These are phyloP conservation scores for Alliaria petiolata DNA, from an alignment of 345 rosid genomes.

Conservation along the genomic window DNA sequence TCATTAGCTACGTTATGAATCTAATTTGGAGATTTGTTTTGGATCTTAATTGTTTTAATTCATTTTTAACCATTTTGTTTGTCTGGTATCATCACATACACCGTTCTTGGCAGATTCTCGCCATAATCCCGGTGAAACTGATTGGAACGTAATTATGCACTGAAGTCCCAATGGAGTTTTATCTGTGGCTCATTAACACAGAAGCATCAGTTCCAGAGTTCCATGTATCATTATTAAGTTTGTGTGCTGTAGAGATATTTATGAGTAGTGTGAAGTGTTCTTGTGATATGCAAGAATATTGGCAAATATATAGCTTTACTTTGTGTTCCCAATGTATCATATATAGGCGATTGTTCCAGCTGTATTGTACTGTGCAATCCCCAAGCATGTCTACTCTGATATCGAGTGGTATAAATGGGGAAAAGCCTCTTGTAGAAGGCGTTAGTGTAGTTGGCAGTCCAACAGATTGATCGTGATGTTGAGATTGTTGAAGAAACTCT, in stretches of 20 bases:
- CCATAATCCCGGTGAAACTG: too few species aligned
- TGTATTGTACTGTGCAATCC: constrained; percentile 88
- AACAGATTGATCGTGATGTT: constrained; percentile 93
- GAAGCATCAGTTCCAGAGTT: constrained; percentile 31
- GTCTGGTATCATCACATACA: too few species aligned
- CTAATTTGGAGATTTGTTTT: too few species aligned
- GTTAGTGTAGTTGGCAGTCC: constrained; percentile 92
- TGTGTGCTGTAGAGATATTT: background rate
- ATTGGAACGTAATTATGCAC: too few species aligned
- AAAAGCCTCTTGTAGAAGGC: constrained; percentile 78
- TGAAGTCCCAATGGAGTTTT: constrained; percentile 83
- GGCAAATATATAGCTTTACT: background rate
- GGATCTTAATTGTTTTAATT: too few species aligned
- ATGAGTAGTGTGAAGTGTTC: background rate
- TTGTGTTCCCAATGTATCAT: background rate
- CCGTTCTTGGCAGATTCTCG: too few species aligned
- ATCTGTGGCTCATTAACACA: constrained; percentile 96
- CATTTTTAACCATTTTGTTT: too few species aligned
- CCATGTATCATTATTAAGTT: background rate
- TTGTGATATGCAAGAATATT: background rate
- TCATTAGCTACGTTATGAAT: too few species aligned
- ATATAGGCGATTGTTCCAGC: constrained; percentile 38
- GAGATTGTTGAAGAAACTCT: constrained; percentile 98
- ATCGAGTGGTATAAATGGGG: constrained; percentile 59
- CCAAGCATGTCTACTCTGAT: constrained; percentile 92